Conservation (phyloP, 768 basidiomycete genomes). For the Auriscalpium microsporum region DNA sequence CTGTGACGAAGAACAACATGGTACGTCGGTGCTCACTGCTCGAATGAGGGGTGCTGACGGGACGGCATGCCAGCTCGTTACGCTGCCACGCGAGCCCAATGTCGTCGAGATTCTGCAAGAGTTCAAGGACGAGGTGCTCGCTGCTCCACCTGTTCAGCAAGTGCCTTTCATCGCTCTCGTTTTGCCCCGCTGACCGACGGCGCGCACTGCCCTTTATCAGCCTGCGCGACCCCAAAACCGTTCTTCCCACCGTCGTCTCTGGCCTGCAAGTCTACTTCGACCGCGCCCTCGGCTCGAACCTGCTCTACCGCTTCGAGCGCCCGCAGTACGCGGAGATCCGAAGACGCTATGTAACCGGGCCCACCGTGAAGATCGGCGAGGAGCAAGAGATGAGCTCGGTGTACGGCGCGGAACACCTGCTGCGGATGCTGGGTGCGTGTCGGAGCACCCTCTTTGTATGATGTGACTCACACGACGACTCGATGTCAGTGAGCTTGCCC, state of each 20-base stretch:
- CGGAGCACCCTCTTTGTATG: neutral
- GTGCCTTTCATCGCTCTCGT: conserved; percentile 13
- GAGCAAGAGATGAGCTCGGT: conserved; percentile 85
- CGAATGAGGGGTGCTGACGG: neutral
- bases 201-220: conserved; percentile 24
- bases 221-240: conserved; percentile 56
- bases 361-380: conserved; percentile 52
- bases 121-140: conserved; percentile 59
- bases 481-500: conserved; percentile 71
- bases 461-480: neutral
- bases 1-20: conserved; percentile 90
- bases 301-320: conserved; percentile 94
- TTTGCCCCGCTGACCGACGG: neutral
- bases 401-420: conserved; percentile 91
- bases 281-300: conserved; percentile 77
- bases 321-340: conserved; percentile 81
- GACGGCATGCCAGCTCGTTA: conserved; percentile 56
- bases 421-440: conserved; percentile 78
- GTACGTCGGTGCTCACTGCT: conserved; percentile 28
- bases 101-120: conserved; percentile 71
- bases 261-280: conserved; percentile 92
- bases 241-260: conserved; percentile 74
- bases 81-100: conserved; percentile 71
- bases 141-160: conserved; percentile 37
- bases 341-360: conserved; percentile 65